Percentiles rank a stretch among this genome's conserved stretches.
Evolutionary conservation across 1,139 yeast genomes (phyloP).

Genomic region (Geotrichum aggregatum): DNA sequence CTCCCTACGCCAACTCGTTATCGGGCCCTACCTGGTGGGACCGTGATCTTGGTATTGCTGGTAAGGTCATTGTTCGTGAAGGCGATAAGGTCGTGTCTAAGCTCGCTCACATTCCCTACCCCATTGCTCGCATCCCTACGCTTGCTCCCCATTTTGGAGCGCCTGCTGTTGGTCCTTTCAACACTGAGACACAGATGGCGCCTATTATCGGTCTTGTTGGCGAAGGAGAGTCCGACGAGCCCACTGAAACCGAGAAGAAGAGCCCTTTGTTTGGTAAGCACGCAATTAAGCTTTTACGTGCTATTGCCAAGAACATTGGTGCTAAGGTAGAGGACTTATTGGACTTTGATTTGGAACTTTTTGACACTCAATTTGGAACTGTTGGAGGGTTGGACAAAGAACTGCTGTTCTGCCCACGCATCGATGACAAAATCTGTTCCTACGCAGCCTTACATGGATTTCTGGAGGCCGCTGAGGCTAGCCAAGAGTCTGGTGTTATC

Average conservation of each 20-base stretch:
- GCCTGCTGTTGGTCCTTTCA: slow-evolving; percentile 72
- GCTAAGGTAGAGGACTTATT: slow-evolving; percentile 59
- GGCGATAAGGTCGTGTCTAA: slow-evolving; percentile 54
- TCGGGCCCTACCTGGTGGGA: slow-evolving; percentile 78
- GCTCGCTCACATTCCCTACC: slow-evolving; percentile 74
- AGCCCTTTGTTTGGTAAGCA: slow-evolving; percentile 68
- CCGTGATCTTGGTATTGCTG: slow-evolving; percentile 86
- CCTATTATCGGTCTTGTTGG: slow-evolving; percentile 70
- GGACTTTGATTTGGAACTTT: slow-evolving; percentile 81
- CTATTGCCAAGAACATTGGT: slow-evolving; percentile 62
- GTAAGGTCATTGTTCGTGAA: slow-evolving; percentile 70
- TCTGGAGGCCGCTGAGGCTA: slow-evolving; percentile 44
- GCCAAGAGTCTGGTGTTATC: slow-evolving; percentile 55
- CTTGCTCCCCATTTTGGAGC: slow-evolving; percentile 92
- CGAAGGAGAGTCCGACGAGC: slow-evolving; percentile 35
- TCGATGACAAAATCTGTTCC: slow-evolving; percentile 90
- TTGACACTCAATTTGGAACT: slow-evolving; percentile 76
- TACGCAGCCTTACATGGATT: slow-evolving; percentile 73
- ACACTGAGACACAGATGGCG: slow-evolving; percentile 78
- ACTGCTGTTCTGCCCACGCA: slow-evolving; percentile 83
- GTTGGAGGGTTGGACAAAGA: slow-evolving; percentile 89
- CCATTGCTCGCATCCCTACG: slow-evolving; percentile 86
- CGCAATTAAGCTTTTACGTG: slow-evolving; percentile 63
- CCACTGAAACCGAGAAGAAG: slow-evolving; percentile 56
- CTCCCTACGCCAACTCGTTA: slow-evolving; percentile 89